Conservation (phyloP, 2,329 filamentous ascomycete species). For the Colletotrichum truncatum region DNA sequence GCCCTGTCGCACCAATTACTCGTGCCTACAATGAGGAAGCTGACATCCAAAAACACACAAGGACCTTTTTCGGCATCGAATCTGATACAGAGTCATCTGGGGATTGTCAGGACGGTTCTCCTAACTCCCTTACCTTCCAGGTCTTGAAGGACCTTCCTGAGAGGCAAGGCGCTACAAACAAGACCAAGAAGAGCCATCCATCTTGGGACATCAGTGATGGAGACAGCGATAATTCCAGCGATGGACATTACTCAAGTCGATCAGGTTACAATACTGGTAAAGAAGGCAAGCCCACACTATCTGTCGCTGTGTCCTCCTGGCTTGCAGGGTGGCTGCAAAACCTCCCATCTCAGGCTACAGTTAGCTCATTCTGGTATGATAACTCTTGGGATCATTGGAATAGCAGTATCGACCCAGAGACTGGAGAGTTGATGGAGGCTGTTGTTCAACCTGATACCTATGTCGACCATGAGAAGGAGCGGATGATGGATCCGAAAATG, state of each 20-base stretch:
- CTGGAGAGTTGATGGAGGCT: constrained; percentile 43
- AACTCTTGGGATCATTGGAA: constrained; percentile 32
- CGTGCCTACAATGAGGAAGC: neutral
- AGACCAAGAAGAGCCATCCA: constrained; percentile 16
- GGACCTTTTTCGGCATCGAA: too few species aligned
- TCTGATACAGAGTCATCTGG: neutral
- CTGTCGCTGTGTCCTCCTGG: too few species aligned
- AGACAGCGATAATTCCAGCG: neutral
- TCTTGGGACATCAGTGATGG: constrained; percentile 24
- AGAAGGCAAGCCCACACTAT: too few species aligned
- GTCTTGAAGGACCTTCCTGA: neutral
- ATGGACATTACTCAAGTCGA: neutral
- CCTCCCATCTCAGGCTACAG: neutral
- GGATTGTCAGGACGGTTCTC: too few species aligned
- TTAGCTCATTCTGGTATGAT: neutral
- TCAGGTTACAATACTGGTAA: neutral
- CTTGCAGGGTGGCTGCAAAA: constrained; percentile 5
- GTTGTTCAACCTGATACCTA: constrained; percentile 43
- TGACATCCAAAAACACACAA: neutral
- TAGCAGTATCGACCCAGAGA: constrained; percentile 48
- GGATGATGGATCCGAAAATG: neutral
- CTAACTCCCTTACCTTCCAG: neutral
- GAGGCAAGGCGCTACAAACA: neutral
- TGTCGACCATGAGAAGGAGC: constrained; percentile 26
- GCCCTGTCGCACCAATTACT: neutral